Base-by-base conservation (phyloP, 1,284 basidiomycete species). In the Golubevia pallescens region DNA sequence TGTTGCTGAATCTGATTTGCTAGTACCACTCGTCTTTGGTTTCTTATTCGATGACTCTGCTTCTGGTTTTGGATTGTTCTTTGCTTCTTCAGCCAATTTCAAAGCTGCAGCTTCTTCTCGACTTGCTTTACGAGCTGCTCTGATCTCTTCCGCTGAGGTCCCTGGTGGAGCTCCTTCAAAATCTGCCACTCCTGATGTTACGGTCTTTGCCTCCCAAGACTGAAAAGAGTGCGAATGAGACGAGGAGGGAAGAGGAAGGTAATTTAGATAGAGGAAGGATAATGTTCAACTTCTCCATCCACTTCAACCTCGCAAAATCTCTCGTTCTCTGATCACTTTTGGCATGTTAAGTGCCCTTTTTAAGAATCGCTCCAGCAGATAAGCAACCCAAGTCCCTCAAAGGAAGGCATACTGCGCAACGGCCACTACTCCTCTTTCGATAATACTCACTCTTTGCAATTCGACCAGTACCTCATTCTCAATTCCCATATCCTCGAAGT, bases 401-500 rank as follows among this genome's bases (percentile, higher is more conserved):
- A n/a, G n/a, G n/a, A n/a, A n/a, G n/a, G n/a, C n/a, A n/a, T n/a
- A n/a, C n/a, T n/a, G n/a, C n/a, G n/a, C n/a, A n/a, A n/a, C n/a
- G n/a, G n/a, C n/a, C n/a, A n/a, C n/a, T n/a, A n/a, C n/a, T n/a
- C n/a, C n/a, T n/a, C n/a, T n/a, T n/a, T n/a, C n/a, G n/a, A n/a
- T n/a, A n/a, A 68, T 71, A 89, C 93, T 89, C 87, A 95, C 94
- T 72, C 90, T 89, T 87, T 96, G 93, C 64, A 99, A 88, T 66
- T 93, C 92, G 75, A 91, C 91, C 62, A 98, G 88, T 63, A 98
- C 92, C 48, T 95, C 93, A 86, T 97, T 94, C 83, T 92, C 90
- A 73, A 99, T 93, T 63, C 95, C 96, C 86, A 93, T 95, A 86
- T 97, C 95, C 85, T 98, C 95, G 87, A 98, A 99, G 87, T 98